Evolutionary conservation across 805 yeast genomes (phyloP).

Genomic region (Pichia kluyveri): DNA sequence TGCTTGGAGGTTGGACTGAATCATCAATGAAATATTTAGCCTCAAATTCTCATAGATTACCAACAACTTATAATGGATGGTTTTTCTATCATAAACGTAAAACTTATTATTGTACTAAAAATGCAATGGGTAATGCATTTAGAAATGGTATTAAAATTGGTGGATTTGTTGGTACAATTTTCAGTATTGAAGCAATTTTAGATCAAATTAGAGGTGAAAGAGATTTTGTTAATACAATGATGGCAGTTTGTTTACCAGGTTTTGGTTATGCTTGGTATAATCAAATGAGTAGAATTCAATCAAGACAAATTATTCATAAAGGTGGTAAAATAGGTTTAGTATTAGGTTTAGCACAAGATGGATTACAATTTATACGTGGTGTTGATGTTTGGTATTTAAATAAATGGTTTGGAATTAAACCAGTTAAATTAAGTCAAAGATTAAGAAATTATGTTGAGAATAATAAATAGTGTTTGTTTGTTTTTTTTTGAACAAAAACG

Average conservation of each 20-base stretch:
- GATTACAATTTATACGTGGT: constrained; percentile 46
- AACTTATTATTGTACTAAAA: constrained; percentile 59
- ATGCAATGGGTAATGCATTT: constrained; percentile 44
- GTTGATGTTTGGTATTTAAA: constrained; percentile 59
- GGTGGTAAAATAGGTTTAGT: constrained; percentile 53
- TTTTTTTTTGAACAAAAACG: neutral
- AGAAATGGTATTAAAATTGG: constrained; percentile 34
- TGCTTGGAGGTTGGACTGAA: constrained; percentile 46
- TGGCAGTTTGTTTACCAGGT: constrained; percentile 47
- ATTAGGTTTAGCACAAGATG: constrained; percentile 62
- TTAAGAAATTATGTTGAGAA: constrained; percentile 7
- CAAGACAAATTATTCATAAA: constrained; percentile 32
- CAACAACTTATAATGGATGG: constrained; percentile 76
- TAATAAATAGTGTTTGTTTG: neutral
- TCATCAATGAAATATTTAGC: constrained; percentile 59
- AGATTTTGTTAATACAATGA: constrained; percentile 57
- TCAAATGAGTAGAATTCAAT: constrained; percentile 35
- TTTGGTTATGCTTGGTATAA: constrained; percentile 38
- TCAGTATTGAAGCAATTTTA: constrained; percentile 52
- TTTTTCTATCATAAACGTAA: constrained; percentile 79
- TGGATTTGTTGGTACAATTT: constrained; percentile 37
- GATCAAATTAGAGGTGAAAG: constrained; percentile 42
- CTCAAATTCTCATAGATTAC: constrained; percentile 76
- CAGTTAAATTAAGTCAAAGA: constrained; percentile 18
- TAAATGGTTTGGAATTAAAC: constrained; percentile 21